Evolutionary conservation across 768 basidiomycete species (phyloP), one percentile per base, ranked within the genome.

Genomic region (Lentinula sp.): DNA sequence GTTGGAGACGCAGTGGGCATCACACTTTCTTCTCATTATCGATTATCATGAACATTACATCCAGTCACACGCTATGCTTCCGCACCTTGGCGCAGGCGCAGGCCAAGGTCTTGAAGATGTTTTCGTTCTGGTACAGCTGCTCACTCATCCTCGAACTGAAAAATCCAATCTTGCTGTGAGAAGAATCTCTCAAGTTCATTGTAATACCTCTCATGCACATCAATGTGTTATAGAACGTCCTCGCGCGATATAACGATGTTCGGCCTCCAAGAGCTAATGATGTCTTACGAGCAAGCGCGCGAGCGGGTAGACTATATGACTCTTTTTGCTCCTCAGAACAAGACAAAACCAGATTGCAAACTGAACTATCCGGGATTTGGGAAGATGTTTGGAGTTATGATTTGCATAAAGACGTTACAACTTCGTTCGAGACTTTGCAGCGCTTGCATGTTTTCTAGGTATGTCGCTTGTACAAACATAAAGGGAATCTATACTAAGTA

Each of bases 31-130:
- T 9, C 23, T 20, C 3, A 18, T 37, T 46, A 18, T 35, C 16
- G 0, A 37, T 13, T 28, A 4, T 39, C 10, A 20, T 53, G 32
- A 28, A 15, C 56, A 52, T 13, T 53, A n/a, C 37, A 15, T 39
- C 20, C n/a, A 79, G 79, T 84, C 84, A 8, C 85, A 86, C 65
- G 82, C 72, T 0, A 85, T 85, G 84, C 65, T 78, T 37, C 84
- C 85, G 0, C 83, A 85, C 68, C 70, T 85, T 9, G 84, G 83
- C 2, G 77, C 83, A 0, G 85, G 85, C 1, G 82, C 81, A 7
- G 81, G 84, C 7, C 85, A 86, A 70, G 85, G 82, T 1, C 75
- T 85, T 33, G 85, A 86, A 65, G 85, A 85, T 62, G 79, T 77
- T 0, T 76, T 77, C 49, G 67, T 80, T 4, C 69, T 86, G 4